A percentile compares a stretch with the other conserved stretches of the same genome.
Evolutionary conservation across 495 filamentous ascomycete genomes (phyloP).

Genomic region (Viridothelium virens): DNA sequence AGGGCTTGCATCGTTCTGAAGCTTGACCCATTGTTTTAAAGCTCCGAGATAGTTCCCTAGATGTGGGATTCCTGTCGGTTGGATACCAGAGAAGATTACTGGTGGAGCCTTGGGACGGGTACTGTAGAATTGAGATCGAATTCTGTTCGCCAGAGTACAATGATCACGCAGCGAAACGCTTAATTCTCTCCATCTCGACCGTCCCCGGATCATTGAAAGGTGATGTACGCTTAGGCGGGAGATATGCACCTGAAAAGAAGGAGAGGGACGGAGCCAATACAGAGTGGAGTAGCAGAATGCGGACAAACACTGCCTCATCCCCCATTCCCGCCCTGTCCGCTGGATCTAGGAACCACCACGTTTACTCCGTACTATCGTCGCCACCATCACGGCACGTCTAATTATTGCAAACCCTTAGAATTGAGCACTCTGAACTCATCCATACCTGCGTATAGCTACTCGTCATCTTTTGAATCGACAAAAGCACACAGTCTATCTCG

Average conservation of each 20-base stretch:
- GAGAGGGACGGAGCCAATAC: neutral
- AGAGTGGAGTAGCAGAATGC: constrained; percentile 17
- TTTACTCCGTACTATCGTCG: neutral
- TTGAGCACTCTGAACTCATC: neutral
- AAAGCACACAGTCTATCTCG: neutral
- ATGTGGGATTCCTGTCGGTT: constrained; percentile 93
- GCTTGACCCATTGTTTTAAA: constrained; percentile 71
- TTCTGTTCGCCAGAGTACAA: neutral
- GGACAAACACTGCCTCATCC: constrained; percentile 2
- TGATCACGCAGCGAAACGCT: neutral
- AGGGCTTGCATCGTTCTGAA: constrained; percentile 56
- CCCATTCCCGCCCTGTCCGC: neutral
- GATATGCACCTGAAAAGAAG: neutral
- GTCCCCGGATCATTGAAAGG: neutral
- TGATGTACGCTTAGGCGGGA: neutral
- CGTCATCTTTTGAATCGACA: neutral
- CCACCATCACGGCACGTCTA: neutral
- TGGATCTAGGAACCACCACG: too few species aligned
- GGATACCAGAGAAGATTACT: constrained; percentile 88
- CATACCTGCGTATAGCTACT: neutral
- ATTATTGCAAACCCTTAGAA: neutral
- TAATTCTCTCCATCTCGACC: neutral
- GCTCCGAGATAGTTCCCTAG: constrained; percentile 94
- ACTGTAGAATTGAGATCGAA: neutral
- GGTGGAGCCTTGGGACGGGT: constrained; percentile 15